Evolutionary conservation across 2,329 filamentous ascomycete species (phyloP), one percentile per base, ranked within the genome.

Genomic region (Conoideocrella luteorostrata): DNA sequence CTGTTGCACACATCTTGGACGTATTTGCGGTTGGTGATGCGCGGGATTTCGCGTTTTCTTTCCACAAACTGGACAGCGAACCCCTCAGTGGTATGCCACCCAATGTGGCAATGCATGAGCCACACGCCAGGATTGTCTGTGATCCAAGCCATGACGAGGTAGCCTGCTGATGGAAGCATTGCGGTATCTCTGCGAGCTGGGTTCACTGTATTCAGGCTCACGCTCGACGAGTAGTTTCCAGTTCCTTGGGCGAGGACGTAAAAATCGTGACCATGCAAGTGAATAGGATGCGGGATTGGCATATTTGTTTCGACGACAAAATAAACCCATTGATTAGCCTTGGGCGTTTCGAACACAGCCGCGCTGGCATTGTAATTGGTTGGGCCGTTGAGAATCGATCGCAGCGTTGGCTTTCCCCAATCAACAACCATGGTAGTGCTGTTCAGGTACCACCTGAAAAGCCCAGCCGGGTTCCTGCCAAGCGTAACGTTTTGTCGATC

Each of bases 181-280:
- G 73, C 72, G 2, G 72, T 69, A 50, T 78, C 74, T 29, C 75
- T 66, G 10, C 75, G 70, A 20, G 71, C 66, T 1, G 75, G 72
- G 53, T 77, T 77, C 2, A 18, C 21, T 1, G 43, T 46, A n/a
- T 55, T 43, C n/a, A n/a, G n/a, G 1, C 52, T 7, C 1, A 48
- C 35, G 1, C 45, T 44, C 7, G 55, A 32, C 5, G 47, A 50
- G 15, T 56, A 59, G 3, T 47, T 49, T 4, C 57, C 47, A 13
- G 32, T 41, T 0, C 53, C 55, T 17, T 60, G 56, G 2, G 52
- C 54, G 1, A 58, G 47, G 11, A 58, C 45, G 15, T 47, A 56
- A 24, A 60, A 63, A 45, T 65, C 62, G 43, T 64, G 61, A 6
- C 62, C 62, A 43, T 65, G 62, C 1, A 65, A 56, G 22, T 65